Evolutionary conservation across 2,329 filamentous ascomycete species (phyloP).

Genomic region (Aspergillus sp.): DNA sequence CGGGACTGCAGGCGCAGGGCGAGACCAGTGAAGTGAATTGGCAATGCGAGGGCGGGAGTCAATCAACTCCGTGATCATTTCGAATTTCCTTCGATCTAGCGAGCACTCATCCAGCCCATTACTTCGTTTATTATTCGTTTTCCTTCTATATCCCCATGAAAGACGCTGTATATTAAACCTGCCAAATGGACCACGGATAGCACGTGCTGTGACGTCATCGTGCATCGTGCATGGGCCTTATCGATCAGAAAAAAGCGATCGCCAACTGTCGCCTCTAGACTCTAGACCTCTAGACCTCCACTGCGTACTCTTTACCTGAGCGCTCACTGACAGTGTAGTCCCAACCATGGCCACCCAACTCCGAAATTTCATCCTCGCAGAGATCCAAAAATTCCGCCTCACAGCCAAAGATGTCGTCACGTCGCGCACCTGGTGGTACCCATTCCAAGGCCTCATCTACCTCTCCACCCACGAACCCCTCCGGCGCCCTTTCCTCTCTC

Average conservation of each 20-base stretch:
- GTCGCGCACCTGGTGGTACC: conserved; percentile 82
- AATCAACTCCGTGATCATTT: neutral
- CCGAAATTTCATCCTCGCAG: conserved; percentile 63
- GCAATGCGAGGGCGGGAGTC: conserved; percentile 1
- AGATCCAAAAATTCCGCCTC: conserved; percentile 65
- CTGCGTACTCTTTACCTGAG: neutral
- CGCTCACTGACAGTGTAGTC: neutral
- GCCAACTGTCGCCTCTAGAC: neutral
- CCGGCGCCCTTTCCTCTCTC: conserved; percentile 59
- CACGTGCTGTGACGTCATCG: neutral
- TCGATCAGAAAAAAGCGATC: neutral
- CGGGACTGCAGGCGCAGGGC: conserved; percentile 18
- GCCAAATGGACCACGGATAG: neutral
- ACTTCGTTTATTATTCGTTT: neutral
- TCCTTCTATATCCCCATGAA: neutral
- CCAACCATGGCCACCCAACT: conserved; percentile 49
- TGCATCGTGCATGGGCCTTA: neutral
- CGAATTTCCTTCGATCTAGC: neutral
- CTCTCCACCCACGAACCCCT: conserved; percentile 58
- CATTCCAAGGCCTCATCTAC: conserved; percentile 67
- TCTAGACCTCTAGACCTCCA: neutral
- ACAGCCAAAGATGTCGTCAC: conserved; percentile 68
- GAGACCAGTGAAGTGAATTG: conserved; percentile 8
- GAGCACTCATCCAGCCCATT: neutral
- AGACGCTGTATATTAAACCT: neutral